A percentile compares a stretch with the other conserved stretches of the same genome.
Evolutionary conservation across 495 filamentous ascomycete genomes (phyloP).

Genomic region (Penicillium robsamsonii): DNA sequence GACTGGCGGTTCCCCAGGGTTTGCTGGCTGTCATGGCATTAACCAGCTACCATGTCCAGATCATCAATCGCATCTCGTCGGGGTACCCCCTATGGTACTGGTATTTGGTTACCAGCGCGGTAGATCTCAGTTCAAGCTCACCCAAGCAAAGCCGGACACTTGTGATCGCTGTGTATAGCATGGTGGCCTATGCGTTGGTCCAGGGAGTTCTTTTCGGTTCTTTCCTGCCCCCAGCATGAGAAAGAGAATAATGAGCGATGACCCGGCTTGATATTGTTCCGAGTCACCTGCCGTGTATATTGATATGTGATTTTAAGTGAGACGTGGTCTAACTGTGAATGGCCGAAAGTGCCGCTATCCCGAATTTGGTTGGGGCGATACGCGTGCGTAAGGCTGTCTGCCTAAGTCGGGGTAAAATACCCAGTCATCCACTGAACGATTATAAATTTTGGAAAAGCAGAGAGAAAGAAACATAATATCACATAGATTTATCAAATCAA

Average conservation of each 20-base stretch:
- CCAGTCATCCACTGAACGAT: background rate
- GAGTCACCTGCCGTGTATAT: conserved; percentile 1
- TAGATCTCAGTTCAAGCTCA: conserved; percentile 22
- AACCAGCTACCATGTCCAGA: conserved; percentile 86
- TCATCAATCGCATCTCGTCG: conserved; percentile 84
- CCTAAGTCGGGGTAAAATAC: conserved; percentile 13
- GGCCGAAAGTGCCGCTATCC: background rate
- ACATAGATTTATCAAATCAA: background rate
- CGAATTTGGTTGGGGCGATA: conserved; percentile 2
- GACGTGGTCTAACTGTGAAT: background rate
- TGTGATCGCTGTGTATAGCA: conserved; percentile 54
- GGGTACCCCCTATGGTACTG: conserved; percentile 90
- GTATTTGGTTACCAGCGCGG: conserved; percentile 57
- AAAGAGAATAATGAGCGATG: conserved; percentile 1
- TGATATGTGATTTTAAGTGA: background rate
- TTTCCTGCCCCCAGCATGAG: conserved; percentile 87
- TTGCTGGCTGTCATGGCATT: conserved; percentile 68
- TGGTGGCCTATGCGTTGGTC: conserved; percentile 77
- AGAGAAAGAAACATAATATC: background rate
- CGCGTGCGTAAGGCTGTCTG: conserved; percentile 18
- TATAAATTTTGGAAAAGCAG: background rate
- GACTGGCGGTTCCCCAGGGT: conserved; percentile 65
- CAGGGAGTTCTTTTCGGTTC: conserved; percentile 83
- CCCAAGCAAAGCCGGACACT: conserved; percentile 23
- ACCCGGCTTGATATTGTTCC: background rate